A percentile compares a stretch with the other conserved stretches of the same genome.
These are phyloP conservation scores for Zalaria obscura DNA, from an alignment of 2,329 filamentous ascomycete genomes.

Conservation along the genomic window DNA sequence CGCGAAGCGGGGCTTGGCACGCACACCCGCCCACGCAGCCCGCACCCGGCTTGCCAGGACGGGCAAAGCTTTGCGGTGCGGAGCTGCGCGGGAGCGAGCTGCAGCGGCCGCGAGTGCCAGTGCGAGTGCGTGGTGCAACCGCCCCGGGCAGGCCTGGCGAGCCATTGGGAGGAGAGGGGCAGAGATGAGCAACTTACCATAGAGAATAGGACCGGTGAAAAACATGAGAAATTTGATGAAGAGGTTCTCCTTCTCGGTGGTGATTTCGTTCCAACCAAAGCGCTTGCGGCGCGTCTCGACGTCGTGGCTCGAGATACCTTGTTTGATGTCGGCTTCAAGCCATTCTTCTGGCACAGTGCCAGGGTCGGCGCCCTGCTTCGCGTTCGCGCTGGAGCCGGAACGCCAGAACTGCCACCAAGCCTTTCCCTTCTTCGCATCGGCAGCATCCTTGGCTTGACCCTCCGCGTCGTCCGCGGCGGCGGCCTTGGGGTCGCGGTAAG, in stretches of 20 bases:
- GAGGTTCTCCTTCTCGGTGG: conserved; percentile 62
- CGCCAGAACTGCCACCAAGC: conserved; percentile 47
- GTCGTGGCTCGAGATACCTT: conserved; percentile 45
- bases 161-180: conserved; percentile 6
- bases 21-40: background rate
- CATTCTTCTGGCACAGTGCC: conserved; percentile 47
- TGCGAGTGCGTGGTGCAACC: conserved; percentile 2
- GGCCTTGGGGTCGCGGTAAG: conserved; percentile 47
- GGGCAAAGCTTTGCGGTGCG: conserved; percentile 3
- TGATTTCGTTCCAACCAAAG: conserved; percentile 57
- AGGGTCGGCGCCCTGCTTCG: conserved; percentile 17
- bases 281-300: conserved; percentile 52
- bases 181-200: conserved; percentile 40
- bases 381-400: conserved; percentile 16
- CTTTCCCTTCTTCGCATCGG: conserved; percentile 32
- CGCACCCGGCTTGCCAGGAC: too few relatives aligned
- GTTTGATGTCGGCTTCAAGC: conserved; percentile 52
- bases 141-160: conserved; percentile 1
- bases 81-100: conserved; percentile 2
- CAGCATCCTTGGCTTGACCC: conserved; percentile 21
- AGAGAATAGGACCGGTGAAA: conserved; percentile 64
- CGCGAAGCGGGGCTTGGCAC: background rate
- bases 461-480: conserved; percentile 29
- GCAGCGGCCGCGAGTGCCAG: background rate
- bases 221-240: conserved; percentile 61